Percentiles rank a stretch among this genome's conserved stretches.
Evolutionary conservation across 2,329 filamentous ascomycete genomes (phyloP).

Genomic region (Curvularia sp.): DNA sequence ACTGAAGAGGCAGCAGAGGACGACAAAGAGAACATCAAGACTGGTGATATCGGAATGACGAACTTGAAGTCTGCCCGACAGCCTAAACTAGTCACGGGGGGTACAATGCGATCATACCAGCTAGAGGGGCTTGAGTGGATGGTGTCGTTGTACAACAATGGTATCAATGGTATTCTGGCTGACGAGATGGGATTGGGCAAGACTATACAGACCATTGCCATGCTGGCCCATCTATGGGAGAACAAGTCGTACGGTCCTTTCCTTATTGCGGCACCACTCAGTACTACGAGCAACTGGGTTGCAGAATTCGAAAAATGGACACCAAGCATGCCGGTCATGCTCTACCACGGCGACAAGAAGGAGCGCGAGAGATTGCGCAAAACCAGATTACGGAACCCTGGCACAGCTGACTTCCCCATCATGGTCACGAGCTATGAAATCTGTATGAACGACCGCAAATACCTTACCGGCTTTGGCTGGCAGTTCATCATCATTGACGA

Average conservation of each 20-base stretch:
- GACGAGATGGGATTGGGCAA: slow-evolving; percentile 96
- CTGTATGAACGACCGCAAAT: slow-evolving; percentile 85
- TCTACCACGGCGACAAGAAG: slow-evolving; percentile 86
- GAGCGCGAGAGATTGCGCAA: slow-evolving; percentile 78
- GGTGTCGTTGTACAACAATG: slow-evolving; percentile 81
- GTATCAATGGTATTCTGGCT: slow-evolving; percentile 87
- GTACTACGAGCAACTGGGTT: slow-evolving; percentile 94
- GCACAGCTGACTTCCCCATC: slow-evolving; percentile 78
- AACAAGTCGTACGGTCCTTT: slow-evolving; percentile 89
- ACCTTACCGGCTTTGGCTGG: slow-evolving; percentile 85
- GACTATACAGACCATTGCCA: slow-evolving; percentile 87
- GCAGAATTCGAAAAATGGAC: slow-evolving; percentile 93
- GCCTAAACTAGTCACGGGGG: slow-evolving; percentile 82
- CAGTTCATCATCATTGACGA: slow-evolving; percentile 99
- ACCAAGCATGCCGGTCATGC: slow-evolving; percentile 82
- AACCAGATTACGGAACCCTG: slow-evolving; percentile 73
- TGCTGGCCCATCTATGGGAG: slow-evolving; percentile 86
- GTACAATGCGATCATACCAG: slow-evolving; percentile 93
- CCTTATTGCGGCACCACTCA: slow-evolving; percentile 86
- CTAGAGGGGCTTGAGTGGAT: slow-evolving; percentile 95
- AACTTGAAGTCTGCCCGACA: slow-evolving; percentile 83
- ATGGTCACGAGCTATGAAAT: slow-evolving; percentile 97
- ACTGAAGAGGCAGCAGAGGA: slow-evolving; percentile 65
- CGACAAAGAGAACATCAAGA: slow-evolving; percentile 63
- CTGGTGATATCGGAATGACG: slow-evolving; percentile 67